Evolutionary conservation across 371 early-diverging fungal genomes (phyloP).

Genomic region (Lichtheimia ramosa): DNA sequence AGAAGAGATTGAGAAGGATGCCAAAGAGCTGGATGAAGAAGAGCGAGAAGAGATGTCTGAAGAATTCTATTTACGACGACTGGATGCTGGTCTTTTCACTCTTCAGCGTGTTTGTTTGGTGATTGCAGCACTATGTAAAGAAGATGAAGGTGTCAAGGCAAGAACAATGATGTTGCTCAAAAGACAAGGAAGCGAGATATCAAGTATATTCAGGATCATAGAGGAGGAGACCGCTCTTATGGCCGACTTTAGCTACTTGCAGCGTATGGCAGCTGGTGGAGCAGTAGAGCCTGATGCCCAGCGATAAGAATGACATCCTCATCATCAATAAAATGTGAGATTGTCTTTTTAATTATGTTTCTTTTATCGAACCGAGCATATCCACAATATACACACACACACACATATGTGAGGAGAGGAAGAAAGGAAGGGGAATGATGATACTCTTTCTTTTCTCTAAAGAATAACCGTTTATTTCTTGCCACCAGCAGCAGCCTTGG

Average conservation of each 20-base stretch:
- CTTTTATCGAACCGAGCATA: too few species aligned
- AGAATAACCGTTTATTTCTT: conserved; percentile 40
- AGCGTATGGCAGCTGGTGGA: conserved; percentile 24
- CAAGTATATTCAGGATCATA: conserved; percentile 28
- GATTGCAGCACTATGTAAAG: conserved; percentile 63
- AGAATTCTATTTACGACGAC: conserved; percentile 57
- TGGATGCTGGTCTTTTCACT: conserved; percentile 83
- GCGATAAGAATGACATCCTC: conserved; percentile 5
- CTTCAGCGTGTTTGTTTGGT: conserved; percentile 76
- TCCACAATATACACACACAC: too few species aligned
- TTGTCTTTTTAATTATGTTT: too few species aligned
- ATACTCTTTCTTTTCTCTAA: too few species aligned
- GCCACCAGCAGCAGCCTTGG: conserved; percentile 70
- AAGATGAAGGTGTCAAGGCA: conserved; percentile 37
- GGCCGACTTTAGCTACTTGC: conserved; percentile 27
- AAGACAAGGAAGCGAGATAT: conserved; percentile 23
- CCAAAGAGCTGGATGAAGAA: conserved; percentile 46
- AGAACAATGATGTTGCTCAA: conserved; percentile 27
- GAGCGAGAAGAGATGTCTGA: conserved; percentile 62
- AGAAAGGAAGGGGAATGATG: too few species aligned
- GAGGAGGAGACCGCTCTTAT: conserved; percentile 34
- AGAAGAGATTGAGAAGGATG: conserved; percentile 48
- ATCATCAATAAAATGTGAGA: too few species aligned
- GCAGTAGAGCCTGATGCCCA: conserved; percentile 12
- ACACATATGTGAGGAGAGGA: too few species aligned